Base-by-base conservation (phyloP, 495 filamentous ascomycete genomes). In the Tuber indicum region DNA sequence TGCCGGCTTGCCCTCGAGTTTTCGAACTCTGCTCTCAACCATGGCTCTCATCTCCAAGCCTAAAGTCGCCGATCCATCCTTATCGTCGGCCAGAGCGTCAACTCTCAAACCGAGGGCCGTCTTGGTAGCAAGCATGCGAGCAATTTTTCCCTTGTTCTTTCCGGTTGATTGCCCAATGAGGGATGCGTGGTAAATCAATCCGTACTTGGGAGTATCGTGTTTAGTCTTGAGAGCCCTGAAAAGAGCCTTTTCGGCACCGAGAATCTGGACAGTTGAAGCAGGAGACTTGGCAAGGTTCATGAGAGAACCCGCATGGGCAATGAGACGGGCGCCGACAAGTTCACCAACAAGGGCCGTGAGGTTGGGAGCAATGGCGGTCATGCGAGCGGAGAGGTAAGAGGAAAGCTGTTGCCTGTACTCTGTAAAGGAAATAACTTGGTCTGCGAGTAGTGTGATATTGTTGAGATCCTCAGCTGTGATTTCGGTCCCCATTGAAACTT, bases 221-320 rank as follows among this genome's bases (percentile, higher is more conserved):
- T 99, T 99, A 26, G 96, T 99, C 88, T 99, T 99, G 76, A 99
- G 87, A 32, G 96, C 96, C 78, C 96, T 90, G 90, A 99, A 99
- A 75, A 99, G 90, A 7, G 96, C 96, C 88, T 99, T 99, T 86
- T 99, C 96, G 75, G 96, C 96, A 85, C 96, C 96, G 14, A 99
- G 89, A 84, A 99, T 98, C 87, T 99, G 96, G 76, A 99, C 91
- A 69, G 96, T 99, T 83, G 91, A 94, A 85, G 94, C 94, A 75
- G 96, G 94, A 84, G 92, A 94, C 89, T 99, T 99, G 84, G 96
- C 94, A 62, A 99, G 89, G 87, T 91, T 97, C 90, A 96, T 91
- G 76, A 99, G 88, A 74, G 94, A 97, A 78, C 96, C 96, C 71
- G 96, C 91, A 85, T 99, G 96, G 71, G 96, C 92, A 81, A 99